These are phyloP conservation scores for Penicillium sp. DNA, from an alignment of 2,329 filamentous ascomycete genomes.

Conservation along the genomic window DNA sequence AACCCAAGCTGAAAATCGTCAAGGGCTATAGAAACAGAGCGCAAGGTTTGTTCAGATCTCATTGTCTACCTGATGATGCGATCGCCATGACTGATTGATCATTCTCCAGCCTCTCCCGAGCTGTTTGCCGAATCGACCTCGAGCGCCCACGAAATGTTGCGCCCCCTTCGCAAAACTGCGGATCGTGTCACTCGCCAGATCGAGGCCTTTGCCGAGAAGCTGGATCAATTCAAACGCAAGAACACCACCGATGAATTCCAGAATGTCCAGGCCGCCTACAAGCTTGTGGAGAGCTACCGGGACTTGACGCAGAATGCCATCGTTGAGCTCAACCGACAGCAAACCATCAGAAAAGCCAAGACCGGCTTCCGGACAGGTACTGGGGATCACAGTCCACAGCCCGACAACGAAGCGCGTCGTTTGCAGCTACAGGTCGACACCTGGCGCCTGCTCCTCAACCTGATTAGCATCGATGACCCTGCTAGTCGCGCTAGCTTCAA, in stretches of 20 bases:
- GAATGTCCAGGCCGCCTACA: conserved; percentile 66
- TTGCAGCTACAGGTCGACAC: conserved; percentile 86
- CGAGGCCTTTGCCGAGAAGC: conserved; percentile 79
- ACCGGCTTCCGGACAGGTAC: conserved; percentile 34
- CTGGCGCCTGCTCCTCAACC: conserved; percentile 80
- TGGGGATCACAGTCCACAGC: conserved; percentile 29
- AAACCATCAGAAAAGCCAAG: conserved; percentile 45
- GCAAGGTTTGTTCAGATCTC: conserved; percentile 18
- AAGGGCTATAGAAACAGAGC: conserved; percentile 15
- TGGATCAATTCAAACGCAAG: conserved; percentile 72
- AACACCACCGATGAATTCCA: conserved; percentile 56
- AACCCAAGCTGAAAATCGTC: conserved; percentile 24
- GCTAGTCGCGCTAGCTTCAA: conserved; percentile 45
- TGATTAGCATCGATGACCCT: conserved; percentile 72
- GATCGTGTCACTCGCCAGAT: conserved; percentile 78
- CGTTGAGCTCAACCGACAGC: conserved; percentile 48
- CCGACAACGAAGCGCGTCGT: conserved; percentile 51
- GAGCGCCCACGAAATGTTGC: conserved; percentile 54
- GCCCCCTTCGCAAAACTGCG: conserved; percentile 66
- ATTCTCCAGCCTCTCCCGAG: conserved; percentile 31
- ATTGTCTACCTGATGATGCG: not conserved
- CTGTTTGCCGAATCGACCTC: conserved; percentile 50
- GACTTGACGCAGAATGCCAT: conserved; percentile 57
- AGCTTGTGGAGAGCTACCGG: conserved; percentile 67
- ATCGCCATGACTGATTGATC: conserved; percentile 16